Base-by-base conservation (phyloP, 805 yeast genomes). In the Spathaspora sp. region DNA sequence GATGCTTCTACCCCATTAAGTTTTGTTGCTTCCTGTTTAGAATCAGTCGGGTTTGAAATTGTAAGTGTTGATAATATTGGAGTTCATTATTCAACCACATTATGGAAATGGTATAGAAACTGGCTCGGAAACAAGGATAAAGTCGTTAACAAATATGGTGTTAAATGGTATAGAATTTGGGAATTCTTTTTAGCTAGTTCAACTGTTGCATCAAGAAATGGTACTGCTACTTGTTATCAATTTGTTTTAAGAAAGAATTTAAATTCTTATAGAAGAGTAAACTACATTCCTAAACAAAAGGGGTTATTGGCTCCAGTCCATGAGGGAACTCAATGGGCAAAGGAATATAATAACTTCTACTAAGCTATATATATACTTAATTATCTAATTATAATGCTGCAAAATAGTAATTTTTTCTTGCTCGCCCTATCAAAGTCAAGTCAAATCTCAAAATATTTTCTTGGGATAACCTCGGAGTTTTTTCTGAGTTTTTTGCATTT, bases 1-100 rank as follows among this genome's bases (percentile, higher is more conserved):
- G 97, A 90, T 74, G 97, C 97, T 46, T 89, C 96, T 6, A 91
- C 97, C 52, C 97, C 97, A 39, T 80, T 91, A 60, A 89, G 89
- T 54, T 91, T 88, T 64, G 93, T 89, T 57, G 77, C 85, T 54
- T 80, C 86, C 56, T 75, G 80, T 55, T 80, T 90, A 66, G 97
- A 90, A 75, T 85, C 82, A 40, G 82, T 86, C 52, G 96, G 96
- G 2, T 90, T 90, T 66, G 97, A 90, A 76, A 82, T 89, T 59
- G 91, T 85, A 49, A 77, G 86, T 43, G 72, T 88, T 53, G 97
- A 90, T 70, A 90, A 87, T 72, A 87, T 90, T 61, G 97, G 97
- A 70, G 96, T 90, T 50, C 92, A 89, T 67, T 90, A 90, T 77
- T 88, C 96, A 49, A 89, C 92, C 44, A 90, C 97, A 52, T 74